Evolutionary conservation across 208 protist species (phyloP).

Genomic region (Trypanosoma lewisi): DNA sequence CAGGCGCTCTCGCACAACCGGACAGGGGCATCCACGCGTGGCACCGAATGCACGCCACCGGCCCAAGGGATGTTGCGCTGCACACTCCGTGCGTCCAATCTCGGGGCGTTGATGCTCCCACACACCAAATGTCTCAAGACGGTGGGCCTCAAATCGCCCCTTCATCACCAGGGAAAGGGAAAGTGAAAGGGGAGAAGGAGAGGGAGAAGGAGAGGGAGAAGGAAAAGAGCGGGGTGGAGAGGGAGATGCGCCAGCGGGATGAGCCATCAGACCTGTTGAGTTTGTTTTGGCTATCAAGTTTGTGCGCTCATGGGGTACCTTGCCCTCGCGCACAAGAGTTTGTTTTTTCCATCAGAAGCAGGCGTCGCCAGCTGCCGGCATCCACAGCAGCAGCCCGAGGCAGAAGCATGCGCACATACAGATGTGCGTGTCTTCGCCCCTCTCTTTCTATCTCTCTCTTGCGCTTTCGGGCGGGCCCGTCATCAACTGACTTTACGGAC

Average conservation of each 20-base stretch:
- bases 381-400: neutral
- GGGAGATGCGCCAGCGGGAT: neutral
- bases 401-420: too few relatives aligned
- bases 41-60: too few relatives aligned
- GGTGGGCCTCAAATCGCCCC: constrained; percentile 23
- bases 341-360: constrained; percentile 10
- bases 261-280: constrained; percentile 28
- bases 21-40: too few relatives aligned
- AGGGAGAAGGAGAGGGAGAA: neutral
- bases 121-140: constrained; percentile 3
- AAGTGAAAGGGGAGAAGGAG: neutral
- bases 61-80: too few relatives aligned
- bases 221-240: neutral
- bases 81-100: too few relatives aligned
- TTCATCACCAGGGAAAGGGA: neutral
- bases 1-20: too few relatives aligned
- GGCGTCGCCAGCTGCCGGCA: neutral
- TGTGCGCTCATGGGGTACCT: constrained; percentile 10
- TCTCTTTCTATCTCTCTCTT: constrained; percentile 1
- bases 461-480: constrained; percentile 12
- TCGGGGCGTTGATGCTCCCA: constrained; percentile 25
- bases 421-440: neutral
- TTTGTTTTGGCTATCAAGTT: constrained; percentile 25
- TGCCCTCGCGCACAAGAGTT: constrained; percentile 15
- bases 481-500: constrained; percentile 1